phyloP scores from a whole-genome alignment of 2,329 filamentous ascomycete species.

The Ophiocordyceps camponoti-leonardi region DNA sequence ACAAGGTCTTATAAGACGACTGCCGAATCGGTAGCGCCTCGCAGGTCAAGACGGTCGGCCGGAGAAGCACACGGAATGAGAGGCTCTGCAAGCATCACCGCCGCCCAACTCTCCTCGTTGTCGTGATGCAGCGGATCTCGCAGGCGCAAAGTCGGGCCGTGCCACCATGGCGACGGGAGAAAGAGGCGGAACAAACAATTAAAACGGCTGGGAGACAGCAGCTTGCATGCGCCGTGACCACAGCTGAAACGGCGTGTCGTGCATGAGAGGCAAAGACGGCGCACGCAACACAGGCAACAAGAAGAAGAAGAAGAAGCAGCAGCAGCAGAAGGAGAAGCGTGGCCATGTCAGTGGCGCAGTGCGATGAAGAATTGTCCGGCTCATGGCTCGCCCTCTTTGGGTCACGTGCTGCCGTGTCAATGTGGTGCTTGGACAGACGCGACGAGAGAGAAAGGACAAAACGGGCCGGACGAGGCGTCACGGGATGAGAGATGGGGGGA shows the following conservation, averaged over 20 bases:
- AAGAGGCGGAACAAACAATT: not conserved
- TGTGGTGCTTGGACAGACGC: not conserved
- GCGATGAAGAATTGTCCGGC: not conserved
- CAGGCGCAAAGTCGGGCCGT: not conserved
- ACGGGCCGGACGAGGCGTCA: not conserved
- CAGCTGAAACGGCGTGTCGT: not conserved
- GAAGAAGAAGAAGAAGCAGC: not conserved
- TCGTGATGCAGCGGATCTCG: too few relatives aligned
- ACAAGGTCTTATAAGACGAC: not conserved
- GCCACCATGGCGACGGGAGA: not conserved
- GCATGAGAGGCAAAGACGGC: not conserved
- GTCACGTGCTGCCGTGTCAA: conserved; percentile 1
- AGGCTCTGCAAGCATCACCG: too few relatives aligned
- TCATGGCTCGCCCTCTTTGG: not conserved
- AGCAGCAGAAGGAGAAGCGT: not conserved
- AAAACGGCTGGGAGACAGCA: not conserved
- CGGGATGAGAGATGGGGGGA: not conserved
- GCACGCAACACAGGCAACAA: not conserved
- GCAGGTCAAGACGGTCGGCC: not conserved
- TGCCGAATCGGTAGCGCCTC: not conserved
- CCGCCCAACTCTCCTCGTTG: too few relatives aligned
- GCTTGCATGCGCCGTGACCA: not conserved
- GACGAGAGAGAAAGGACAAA: not conserved
- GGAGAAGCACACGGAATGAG: not conserved
- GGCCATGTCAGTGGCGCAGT: not conserved